Evolutionary conservation across 2,329 filamentous ascomycete genomes (phyloP).

Genomic region (Verticillium longisporum): DNA sequence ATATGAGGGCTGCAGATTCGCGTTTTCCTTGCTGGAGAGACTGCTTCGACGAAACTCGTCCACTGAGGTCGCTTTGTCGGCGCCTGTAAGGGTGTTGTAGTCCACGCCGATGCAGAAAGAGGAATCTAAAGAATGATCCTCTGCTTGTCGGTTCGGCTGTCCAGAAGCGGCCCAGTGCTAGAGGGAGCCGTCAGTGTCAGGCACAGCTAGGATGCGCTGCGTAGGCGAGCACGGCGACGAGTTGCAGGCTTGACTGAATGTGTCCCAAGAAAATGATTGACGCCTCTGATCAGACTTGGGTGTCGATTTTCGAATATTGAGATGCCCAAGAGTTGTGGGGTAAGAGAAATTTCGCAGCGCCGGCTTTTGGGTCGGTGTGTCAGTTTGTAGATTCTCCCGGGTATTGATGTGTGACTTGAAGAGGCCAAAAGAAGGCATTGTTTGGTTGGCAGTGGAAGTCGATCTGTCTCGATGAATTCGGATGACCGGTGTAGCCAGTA

Average conservation of each 20-base stretch:
- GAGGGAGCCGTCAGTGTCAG: not conserved
- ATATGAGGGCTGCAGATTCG: not conserved
- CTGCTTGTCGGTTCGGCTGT: not conserved
- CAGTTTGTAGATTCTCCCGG: not conserved
- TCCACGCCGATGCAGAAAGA: not conserved
- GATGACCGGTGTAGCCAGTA: not conserved
- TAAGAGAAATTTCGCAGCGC: not conserved
- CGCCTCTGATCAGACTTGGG: not conserved
- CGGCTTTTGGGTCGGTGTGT: not conserved
- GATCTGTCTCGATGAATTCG: not conserved
- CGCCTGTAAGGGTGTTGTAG: not conserved
- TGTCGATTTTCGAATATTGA: not conserved
- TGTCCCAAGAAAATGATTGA: not conserved
- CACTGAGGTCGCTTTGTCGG: not conserved
- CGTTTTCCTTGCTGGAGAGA: not conserved
- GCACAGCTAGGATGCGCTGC: not conserved
- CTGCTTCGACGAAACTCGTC: not conserved
- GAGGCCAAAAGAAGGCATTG: not conserved
- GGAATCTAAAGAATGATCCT: not conserved
- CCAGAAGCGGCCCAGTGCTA: slow-evolving; percentile 1
- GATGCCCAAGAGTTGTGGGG: not conserved
- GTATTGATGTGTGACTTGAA: not conserved
- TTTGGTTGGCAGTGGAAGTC: not conserved
- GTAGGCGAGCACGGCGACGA: not conserved
- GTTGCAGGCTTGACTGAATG: not conserved